Evolutionary conservation across 352 stramenopile genomes (phyloP), one percentile per base, ranked within the genome.

Genomic region (Phytophthora lateralis): DNA sequence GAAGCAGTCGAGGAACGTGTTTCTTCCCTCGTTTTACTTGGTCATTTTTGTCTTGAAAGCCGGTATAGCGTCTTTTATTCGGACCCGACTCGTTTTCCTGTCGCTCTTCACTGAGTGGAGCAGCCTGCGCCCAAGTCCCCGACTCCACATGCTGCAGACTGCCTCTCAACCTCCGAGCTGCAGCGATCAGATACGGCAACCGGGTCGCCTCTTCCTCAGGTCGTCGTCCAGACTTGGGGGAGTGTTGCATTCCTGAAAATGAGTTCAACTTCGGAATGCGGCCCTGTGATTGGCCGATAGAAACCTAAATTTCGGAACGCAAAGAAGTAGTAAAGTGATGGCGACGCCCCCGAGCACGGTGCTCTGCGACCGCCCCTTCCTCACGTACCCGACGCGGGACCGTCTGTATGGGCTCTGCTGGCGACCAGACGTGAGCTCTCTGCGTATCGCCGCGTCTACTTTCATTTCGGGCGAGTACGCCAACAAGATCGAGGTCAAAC

Each of bases 401-500:
- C 76, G 82, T 11, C 69, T 94, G 18, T 91, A 92, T 63, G 85
- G 85, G 11, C 80, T 94, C 24, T 91, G 83, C 60, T 94, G 85
- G 85, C 63, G 77, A 12, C 86, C 81, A 0, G 75, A 89, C 18
- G 42, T 77, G 11, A 89, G 66, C 39, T 76, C 75, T 20, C 70
- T 91, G 56, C 81, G 83, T 18, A 75, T 94, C 24, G 85, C 83
- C 10, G 78, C 75, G 29, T 90, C 85, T 20, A 91, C 83, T 6
- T 92, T 92, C 67, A 93, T 94, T 47, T 66, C 79, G 3, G 85
- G 85, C 48, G 85, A 93, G 64, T 96, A 96, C 68, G 77, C 85
- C 50, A 96, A 96, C 75, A 93, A 93, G 46, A 80, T 96, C n/a
- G 78, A 94, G 80, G 83, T 96, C 50, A 56, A 65, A 26, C n/a